Evolutionary conservation across 768 basidiomycete genomes (phyloP).

Genomic region (Mycena crocata): DNA sequence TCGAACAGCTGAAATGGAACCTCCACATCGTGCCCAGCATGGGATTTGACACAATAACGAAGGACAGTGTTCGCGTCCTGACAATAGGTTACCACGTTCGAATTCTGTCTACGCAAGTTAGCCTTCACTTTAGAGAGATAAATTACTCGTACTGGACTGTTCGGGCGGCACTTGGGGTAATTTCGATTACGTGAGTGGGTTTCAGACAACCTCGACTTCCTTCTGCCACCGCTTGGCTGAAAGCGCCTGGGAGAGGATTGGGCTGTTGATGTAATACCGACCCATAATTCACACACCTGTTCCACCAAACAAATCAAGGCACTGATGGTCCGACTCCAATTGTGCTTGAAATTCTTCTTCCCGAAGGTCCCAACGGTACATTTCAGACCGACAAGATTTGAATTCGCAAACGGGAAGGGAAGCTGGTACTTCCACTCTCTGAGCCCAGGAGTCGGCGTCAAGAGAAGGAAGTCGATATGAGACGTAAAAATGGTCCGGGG

Average conservation of each 20-base stretch:
- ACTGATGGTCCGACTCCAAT: conserved; percentile 42
- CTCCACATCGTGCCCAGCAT: conserved; percentile 54
- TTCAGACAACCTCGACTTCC: conserved; percentile 61
- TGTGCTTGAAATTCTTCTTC: conserved; percentile 47
- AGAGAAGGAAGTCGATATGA: conserved; percentile 62
- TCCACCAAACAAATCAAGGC: conserved; percentile 62
- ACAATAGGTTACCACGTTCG: conserved; percentile 67
- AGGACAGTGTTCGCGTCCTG: conserved; percentile 78
- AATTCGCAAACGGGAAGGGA: conserved; percentile 21
- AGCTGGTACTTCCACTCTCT: background rate
- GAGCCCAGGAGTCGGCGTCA: conserved; percentile 6
- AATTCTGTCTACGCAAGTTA: conserved; percentile 58
- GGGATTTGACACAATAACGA: conserved; percentile 64
- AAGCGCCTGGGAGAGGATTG: conserved; percentile 56
- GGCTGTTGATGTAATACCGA: no score
- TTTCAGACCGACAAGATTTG: conserved; percentile 18
- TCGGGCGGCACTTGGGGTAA: conserved; percentile 78
- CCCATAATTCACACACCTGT: conserved; percentile 51
- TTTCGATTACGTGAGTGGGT: conserved; percentile 76
- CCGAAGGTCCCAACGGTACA: conserved; percentile 43
- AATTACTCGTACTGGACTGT: conserved; percentile 63
- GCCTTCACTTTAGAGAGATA: background rate
- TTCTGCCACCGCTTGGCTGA: conserved; percentile 68
- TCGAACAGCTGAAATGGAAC: conserved; percentile 55
- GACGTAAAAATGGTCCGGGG: conserved; percentile 70